Evolutionary conservation across 306 rosid species (phyloP).

Genomic region (Rosa rugosa): DNA sequence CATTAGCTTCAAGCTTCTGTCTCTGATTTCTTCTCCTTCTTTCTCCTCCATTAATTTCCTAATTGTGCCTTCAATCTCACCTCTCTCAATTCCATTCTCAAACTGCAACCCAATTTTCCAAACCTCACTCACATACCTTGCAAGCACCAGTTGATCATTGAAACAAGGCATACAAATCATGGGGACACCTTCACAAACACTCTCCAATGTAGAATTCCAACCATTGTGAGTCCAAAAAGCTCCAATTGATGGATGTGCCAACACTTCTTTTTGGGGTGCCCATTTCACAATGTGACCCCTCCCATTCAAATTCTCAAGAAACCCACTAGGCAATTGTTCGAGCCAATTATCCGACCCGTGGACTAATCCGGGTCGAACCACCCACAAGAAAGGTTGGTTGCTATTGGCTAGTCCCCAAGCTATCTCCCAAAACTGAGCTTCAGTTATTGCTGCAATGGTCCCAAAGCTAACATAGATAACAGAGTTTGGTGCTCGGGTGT

Average conservation of each 20-base stretch:
- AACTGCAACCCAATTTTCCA: neutral
- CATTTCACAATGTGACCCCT: conserved; percentile 2
- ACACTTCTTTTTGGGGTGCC: neutral
- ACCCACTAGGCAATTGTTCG: neutral
- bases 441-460: neutral
- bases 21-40: neutral
- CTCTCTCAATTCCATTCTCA: neutral
- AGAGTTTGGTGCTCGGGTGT: neutral
- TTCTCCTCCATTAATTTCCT: neutral
- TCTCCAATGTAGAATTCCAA: conserved; percentile 5
- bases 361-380: neutral
- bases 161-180: neutral
- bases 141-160: neutral
- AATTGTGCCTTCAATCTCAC: neutral
- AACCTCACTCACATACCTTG: neutral
- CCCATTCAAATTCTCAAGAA: neutral
- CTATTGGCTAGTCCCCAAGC: neutral
- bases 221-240: neutral
- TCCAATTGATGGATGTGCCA: neutral
- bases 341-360: neutral
- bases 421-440: neutral
- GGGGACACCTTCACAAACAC: neutral
- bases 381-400: neutral
- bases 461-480: neutral
- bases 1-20: neutral